Evolutionary conservation across 495 filamentous ascomycete species (phyloP).

Genomic region (Poronia punctata): DNA sequence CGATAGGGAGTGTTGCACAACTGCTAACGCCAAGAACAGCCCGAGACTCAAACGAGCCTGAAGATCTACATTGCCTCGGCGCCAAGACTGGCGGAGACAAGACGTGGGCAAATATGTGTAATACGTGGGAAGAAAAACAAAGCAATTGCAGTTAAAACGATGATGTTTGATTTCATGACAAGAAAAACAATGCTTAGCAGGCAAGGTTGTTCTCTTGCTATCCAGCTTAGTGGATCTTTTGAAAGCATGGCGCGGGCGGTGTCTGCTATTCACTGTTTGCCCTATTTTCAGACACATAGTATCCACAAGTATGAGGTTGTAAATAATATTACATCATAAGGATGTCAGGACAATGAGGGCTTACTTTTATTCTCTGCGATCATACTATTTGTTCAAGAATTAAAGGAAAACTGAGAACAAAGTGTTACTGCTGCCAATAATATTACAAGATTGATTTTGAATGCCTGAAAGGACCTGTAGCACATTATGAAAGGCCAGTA

Average conservation of each 20-base stretch:
- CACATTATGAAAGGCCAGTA: too few relatives aligned
- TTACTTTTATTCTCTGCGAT: too few relatives aligned
- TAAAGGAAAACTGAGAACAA: too few relatives aligned
- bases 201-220: not conserved
- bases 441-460: too few relatives aligned
- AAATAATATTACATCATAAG: too few relatives aligned
- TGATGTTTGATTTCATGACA: slow-evolving; percentile 12
- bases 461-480: too few relatives aligned
- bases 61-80: slow-evolving; percentile 23
- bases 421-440: too few relatives aligned
- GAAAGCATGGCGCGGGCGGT: not conserved
- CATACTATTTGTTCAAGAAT: too few relatives aligned
- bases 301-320: too few relatives aligned
- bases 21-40: not conserved
- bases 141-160: slow-evolving; percentile 17
- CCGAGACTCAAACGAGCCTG: slow-evolving; percentile 6
- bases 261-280: too few relatives aligned
- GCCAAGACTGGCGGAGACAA: slow-evolving; percentile 21
- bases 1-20: slow-evolving; percentile 9
- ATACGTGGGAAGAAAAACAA: slow-evolving; percentile 12
- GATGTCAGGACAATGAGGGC: too few relatives aligned
- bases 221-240: not conserved
- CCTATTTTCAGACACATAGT: too few relatives aligned
- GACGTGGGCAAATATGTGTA: slow-evolving; percentile 6
- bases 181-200: not conserved